These are phyloP conservation scores for Trametes cingulata DNA, from an alignment of 768 basidiomycete genomes.

Conservation along the genomic window DNA sequence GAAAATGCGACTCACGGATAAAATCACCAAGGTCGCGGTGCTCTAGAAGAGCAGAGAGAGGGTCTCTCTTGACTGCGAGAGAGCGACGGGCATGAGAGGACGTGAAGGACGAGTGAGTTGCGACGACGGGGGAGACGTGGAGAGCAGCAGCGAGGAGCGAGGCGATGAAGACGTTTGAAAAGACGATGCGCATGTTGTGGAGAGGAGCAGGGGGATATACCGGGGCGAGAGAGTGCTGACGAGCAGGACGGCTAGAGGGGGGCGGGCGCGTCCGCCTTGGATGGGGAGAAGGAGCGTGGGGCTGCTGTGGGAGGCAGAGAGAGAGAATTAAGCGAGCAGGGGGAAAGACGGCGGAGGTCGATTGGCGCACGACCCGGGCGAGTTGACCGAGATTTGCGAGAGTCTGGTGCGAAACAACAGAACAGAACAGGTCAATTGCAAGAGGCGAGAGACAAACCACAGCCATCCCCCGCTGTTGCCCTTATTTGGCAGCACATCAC, in stretches of 20 bases:
- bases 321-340: conserved; percentile 6
- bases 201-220: conserved; percentile 15
- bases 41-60: conserved; percentile 16
- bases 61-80: conserved; percentile 24
- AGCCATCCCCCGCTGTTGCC: no score
- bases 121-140: conserved; percentile 32
- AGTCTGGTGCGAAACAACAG: no score
- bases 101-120: conserved; percentile 42
- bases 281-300: conserved; percentile 44
- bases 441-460: no score
- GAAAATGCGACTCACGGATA: conserved; percentile 24
- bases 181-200: conserved; percentile 14
- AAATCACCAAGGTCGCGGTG: conserved; percentile 12
- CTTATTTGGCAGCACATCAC: no score
- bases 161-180: conserved; percentile 24
- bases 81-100: conserved; percentile 40
- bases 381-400: not conserved
- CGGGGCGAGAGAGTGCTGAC: conserved; percentile 33
- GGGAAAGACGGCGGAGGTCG: conserved; percentile 14
- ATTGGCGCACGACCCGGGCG: conserved; percentile 2
- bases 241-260: conserved; percentile 35
- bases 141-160: conserved; percentile 26
- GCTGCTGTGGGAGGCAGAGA: conserved; percentile 31
- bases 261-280: conserved; percentile 29
- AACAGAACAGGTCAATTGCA: not conserved